Conservation (phyloP, 192 early-diverging fungal species). For the Coemansia reversa region DNA sequence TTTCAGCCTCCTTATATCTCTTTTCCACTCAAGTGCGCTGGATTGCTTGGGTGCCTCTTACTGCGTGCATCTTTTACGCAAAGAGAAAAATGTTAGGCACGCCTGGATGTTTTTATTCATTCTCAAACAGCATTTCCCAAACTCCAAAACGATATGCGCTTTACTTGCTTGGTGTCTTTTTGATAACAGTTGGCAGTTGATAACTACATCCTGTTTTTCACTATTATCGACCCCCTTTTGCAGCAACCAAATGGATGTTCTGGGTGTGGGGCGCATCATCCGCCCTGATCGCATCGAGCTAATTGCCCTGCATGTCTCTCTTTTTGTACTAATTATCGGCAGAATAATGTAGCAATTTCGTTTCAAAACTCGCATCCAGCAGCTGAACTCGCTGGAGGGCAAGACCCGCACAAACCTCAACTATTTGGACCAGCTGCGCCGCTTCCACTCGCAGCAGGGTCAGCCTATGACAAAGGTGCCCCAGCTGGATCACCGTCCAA, state of each 20-base stretch:
- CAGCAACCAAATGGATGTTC: not conserved
- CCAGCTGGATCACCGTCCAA: slow-evolving; percentile 78
- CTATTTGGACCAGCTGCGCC: slow-evolving; percentile 87
- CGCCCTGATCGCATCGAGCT: not conserved
- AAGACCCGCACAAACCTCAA: slow-evolving; percentile 81
- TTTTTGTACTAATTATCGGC: not conserved
- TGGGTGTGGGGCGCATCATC: not conserved
- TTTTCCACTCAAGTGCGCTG: not conserved
- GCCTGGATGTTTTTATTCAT: not conserved
- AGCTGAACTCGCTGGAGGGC: slow-evolving; percentile 90
- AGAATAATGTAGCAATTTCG: slow-evolving; percentile 66
- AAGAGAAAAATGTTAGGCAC: not conserved
- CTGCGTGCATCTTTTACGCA: not conserved
- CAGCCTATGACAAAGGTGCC: slow-evolving; percentile 75
- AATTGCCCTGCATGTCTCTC: not conserved
- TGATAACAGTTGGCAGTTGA: not conserved
- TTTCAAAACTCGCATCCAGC: slow-evolving; percentile 86
- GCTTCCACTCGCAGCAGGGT: slow-evolving; percentile 82
- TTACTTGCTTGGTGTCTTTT: not conserved
- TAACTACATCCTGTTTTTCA: not conserved
- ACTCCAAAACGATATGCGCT: not conserved
- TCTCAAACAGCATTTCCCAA: not conserved
- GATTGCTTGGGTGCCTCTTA: not conserved
- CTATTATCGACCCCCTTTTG: too few species aligned
- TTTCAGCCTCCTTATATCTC: not conserved